Conservation (phyloP, 352 stramenopile genomes). For the Globisporangium echinulatum region DNA sequence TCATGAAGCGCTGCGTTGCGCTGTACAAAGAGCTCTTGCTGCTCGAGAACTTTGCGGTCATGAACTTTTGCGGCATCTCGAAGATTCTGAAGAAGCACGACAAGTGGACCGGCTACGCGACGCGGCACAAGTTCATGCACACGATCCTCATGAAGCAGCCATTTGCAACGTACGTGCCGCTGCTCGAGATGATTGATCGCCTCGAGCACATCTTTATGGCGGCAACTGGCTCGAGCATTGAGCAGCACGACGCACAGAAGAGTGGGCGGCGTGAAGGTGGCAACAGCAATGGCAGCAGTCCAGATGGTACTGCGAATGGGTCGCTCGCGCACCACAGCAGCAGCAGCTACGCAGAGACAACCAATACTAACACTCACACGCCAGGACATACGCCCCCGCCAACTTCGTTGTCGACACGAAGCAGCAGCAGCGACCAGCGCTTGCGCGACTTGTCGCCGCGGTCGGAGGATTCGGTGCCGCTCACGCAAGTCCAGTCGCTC, state of each 20-base stretch:
- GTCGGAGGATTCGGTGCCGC: conserved; percentile 52
- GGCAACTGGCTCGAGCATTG: conserved; percentile 78
- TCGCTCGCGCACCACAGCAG: conserved; percentile 1
- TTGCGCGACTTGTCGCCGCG: conserved; percentile 25
- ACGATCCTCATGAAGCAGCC: conserved; percentile 87
- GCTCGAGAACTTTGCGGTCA: conserved; percentile 86
- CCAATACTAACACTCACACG: background rate
- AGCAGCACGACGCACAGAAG: conserved; percentile 72
- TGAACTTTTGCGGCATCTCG: conserved; percentile 88
- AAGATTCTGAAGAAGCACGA: conserved; percentile 90
- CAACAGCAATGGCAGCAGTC: conserved; percentile 8
- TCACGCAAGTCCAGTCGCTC: conserved; percentile 69
- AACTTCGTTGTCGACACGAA: background rate
- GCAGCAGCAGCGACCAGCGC: conserved; percentile 6
- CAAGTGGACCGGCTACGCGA: conserved; percentile 90
- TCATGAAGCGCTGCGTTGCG: conserved; percentile 79
- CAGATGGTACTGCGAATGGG: background rate
- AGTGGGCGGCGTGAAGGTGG: conserved; percentile 28
- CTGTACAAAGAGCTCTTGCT: conserved; percentile 85
- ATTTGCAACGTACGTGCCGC: conserved; percentile 77
- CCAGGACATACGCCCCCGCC: background rate
- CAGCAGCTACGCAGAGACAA: background rate
- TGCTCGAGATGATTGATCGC: conserved; percentile 83
- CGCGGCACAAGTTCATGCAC: conserved; percentile 87
- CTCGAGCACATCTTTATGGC: conserved; percentile 87